Evolutionary conservation across 306 rosid genomes (phyloP).

Genomic region (Mimosa pudica): DNA sequence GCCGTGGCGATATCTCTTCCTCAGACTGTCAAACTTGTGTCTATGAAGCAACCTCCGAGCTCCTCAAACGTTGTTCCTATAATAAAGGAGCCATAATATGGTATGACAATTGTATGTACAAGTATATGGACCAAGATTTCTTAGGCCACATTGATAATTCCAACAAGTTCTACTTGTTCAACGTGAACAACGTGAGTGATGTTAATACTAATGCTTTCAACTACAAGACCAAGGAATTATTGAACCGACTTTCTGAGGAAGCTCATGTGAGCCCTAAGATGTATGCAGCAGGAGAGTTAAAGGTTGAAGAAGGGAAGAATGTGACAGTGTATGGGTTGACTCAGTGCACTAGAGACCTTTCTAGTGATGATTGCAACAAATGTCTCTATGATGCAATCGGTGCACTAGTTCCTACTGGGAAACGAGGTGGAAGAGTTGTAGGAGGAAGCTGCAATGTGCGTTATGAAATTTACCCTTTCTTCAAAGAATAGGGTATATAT

Average conservation of each 20-base stretch:
- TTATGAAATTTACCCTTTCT: conserved; percentile 52
- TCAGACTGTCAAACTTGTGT: conserved; percentile 46
- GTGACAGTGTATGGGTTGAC: conserved; percentile 37
- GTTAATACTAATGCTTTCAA: conserved; percentile 11
- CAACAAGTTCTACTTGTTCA: conserved; percentile 23
- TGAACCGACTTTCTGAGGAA: conserved; percentile 27
- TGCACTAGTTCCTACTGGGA: conserved; percentile 38
- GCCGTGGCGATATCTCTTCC: conserved; percentile 41
- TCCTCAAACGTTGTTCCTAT: conserved; percentile 30
- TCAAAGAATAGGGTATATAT: conserved; percentile 10
- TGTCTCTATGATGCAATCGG: conserved; percentile 49
- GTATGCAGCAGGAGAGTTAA: conserved; percentile 35
- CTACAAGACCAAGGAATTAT: conserved; percentile 24
- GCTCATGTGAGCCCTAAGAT: conserved; percentile 28
- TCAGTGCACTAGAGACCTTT: conserved; percentile 59
- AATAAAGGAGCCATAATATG: conserved; percentile 39
- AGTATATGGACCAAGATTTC: conserved; percentile 41
- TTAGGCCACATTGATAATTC: conserved; percentile 41
- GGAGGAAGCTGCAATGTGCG: conserved; percentile 50
- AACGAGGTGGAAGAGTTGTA: conserved; percentile 53
- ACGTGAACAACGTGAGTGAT: conserved; percentile 28
- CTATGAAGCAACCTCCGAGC: conserved; percentile 28
- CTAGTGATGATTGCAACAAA: conserved; percentile 34
- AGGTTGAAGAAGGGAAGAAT: conserved; percentile 28
- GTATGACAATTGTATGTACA: conserved; percentile 43